Base-by-base conservation (phyloP, 2,329 filamentous ascomycete species). In the Balansia obtecta region DNA sequence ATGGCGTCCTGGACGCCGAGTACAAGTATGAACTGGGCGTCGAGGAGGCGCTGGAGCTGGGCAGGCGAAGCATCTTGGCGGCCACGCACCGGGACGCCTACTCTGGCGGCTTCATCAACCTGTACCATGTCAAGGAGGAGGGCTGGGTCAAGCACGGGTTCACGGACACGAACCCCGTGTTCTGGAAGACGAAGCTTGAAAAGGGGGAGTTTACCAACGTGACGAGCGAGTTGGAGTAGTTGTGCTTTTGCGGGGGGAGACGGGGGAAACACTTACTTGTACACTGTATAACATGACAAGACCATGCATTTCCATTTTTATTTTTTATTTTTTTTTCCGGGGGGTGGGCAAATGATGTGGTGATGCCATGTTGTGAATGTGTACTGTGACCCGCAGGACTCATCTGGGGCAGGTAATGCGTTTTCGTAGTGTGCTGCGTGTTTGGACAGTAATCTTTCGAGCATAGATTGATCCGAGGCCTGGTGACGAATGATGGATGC, bases 61-160 rank as follows among this genome's bases (percentile, higher is more conserved):
- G 91, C 52, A 82, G 85, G 64, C 79, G 93, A 65, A 95, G 88
- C 71, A 98, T 98, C 65, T 73, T 98, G 58, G 93, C 93, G 38
- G 93, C 93, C 50, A 97, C 91, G 54, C 93, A 98, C 73, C 80
- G 93, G 65, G 93, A 98, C 68, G 93, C 93, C n/a, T 98, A 86
- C 79, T 97, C 93, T 22, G 93, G 93, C 75, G 93, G 93, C 58
- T 97, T 82, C 74, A 96, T 98, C 78, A 98, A 98, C 74, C 68
- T 97, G 65, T 98, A 98, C 72, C 93, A 98, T 65, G 90, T 98
- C 67, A 96, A 96, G 82, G 91, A 98, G 75, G 85, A 89, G 56
- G 93, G 93, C 61, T 98, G 93, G 93, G 90, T 95, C 63, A 95
- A 95, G 80, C 91, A 97, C 66, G 93, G 93, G 55, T 98, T 98